Percentiles rank a stretch among this genome's conserved stretches.
These are phyloP conservation scores for Cercospora berteroae DNA, from an alignment of 2,329 filamentous ascomycete species.

Conservation along the genomic window DNA sequence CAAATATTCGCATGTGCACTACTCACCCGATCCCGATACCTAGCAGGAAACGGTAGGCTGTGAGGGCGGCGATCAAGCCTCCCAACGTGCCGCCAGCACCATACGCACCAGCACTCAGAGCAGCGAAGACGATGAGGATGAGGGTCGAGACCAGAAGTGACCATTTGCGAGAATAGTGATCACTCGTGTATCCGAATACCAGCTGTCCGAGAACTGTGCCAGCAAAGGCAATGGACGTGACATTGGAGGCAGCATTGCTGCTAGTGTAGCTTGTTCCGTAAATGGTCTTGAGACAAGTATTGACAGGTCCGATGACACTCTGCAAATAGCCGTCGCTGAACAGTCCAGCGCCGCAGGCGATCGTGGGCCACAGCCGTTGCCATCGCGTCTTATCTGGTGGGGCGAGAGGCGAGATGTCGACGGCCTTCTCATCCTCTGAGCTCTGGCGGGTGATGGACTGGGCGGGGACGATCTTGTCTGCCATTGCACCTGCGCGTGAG, in stretches of 20 bases:
- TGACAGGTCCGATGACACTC: slow-evolving; percentile 85
- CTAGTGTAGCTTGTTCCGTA: slow-evolving; percentile 69
- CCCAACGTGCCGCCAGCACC: slow-evolving; percentile 64
- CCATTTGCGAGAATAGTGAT: slow-evolving; percentile 82
- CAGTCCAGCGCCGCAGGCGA: slow-evolving; percentile 84
- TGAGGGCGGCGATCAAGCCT: slow-evolving; percentile 74
- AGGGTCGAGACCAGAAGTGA: slow-evolving; percentile 76
- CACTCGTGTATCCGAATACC: slow-evolving; percentile 74
- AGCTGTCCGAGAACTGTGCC: slow-evolving; percentile 82
- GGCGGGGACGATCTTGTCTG: slow-evolving; percentile 9
- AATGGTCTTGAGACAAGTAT: slow-evolving; percentile 67
- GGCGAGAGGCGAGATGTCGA: slow-evolving; percentile 12
- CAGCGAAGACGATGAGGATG: slow-evolving; percentile 82
- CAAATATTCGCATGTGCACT: slow-evolving; percentile 34
- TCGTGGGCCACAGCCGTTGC: slow-evolving; percentile 67
- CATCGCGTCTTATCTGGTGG: slow-evolving; percentile 29
- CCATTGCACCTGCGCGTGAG: slow-evolving; percentile 4
- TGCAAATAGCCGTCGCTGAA: slow-evolving; percentile 94
- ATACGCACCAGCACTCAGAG: slow-evolving; percentile 74
- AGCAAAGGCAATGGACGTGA: slow-evolving; percentile 74
- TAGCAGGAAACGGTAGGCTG: slow-evolving; percentile 81
- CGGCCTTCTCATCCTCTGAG: neutral
- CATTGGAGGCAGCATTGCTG: slow-evolving; percentile 69
- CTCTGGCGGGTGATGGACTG: slow-evolving; percentile 8
- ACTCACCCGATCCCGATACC: slow-evolving; percentile 46